Evolutionary conservation across 2,329 filamentous ascomycete genomes (phyloP), one percentile per base, ranked within the genome.

Genomic region (Hypocrella siamensis): DNA sequence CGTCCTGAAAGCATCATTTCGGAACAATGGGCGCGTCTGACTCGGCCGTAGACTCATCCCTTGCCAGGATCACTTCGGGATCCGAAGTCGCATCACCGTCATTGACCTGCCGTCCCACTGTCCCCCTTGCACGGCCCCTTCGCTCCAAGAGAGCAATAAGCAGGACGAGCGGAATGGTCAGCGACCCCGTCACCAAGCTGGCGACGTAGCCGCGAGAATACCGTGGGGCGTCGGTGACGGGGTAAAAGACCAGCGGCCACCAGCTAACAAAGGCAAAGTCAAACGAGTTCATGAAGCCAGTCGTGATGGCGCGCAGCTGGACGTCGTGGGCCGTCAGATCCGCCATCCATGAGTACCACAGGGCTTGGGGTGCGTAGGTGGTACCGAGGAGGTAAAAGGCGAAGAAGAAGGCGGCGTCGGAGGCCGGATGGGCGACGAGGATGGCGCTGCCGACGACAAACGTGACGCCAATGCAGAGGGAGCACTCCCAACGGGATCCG

Each of bases 321-420:
- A 55, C 33, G 15, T 55, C 53, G 18, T 56, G 51, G 4, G 48
- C 45, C 6, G 52, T 56, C 6, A 61, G 42, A 32, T 62, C 58
- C 1, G 57, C 57, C 54, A 61, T 59, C 58, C 58, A 62, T 0
- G 54, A 53, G 38, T 61, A 61, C 58, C 58, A 62, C 14, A 62
- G 42, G 4, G 58, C 58, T 34, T 62, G 58, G 1, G 58, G 58
- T 2, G 58, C 58, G 32, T 56, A 62, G 0, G 56, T 60, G 0
- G 58, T 60, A 3, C 58, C 58, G 3, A 61, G 47, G 1, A 60
- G 40, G 38, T 60, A 61, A 35, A 60, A 61, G 6, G 57, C 57
- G 28, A 60, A 53, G 33, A 61, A 61, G 34, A 58, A 51, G 19
- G 47, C 56, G 1, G 48, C 50, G 25, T 56, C 48, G 7, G 21